Base-by-base conservation (phyloP, 2,329 filamentous ascomycete genomes). In the Colletotrichum cereale region DNA sequence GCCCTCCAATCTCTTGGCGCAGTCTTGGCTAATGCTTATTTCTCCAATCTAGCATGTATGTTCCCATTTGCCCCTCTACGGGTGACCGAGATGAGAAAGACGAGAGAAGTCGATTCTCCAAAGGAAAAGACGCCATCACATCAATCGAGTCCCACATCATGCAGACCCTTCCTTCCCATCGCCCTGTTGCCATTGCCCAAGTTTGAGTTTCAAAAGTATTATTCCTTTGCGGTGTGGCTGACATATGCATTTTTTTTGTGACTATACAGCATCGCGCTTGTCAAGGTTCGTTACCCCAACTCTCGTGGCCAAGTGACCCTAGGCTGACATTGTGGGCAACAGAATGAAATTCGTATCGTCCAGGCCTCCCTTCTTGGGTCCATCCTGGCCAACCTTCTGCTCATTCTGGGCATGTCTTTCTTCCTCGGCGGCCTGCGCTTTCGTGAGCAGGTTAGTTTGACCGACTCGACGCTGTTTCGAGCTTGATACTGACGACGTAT, bases 351-450 rank as follows among this genome's bases (percentile, higher is more conserved):
- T 73, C 91, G 93, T 72, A 96, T 97, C 75, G 95, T 97, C 31
- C 95, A 97, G 82, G 94, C 95, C 18, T 97, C 95, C 0, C 85
- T 97, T 62, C 86, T 98, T 38, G 95, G 95, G 52, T 97, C 94
- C 2, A 97, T 98, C 76, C 84, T 98, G 74, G 92, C 95, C 74
- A 97, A 97, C 78, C 83, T 97, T 67, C 86, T 98, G 31, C 87
- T 97, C 72, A 97, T 97, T 78, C 84, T 98, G 76, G 95, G 95
- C 77, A 97, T 97, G 94, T 91, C 91, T 68, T 97, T 98, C 81
- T 88, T 97, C 63, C 83, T 97, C 31, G 95, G 95, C 78, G 95
- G 95, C 74, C 84, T 97, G 66, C 91, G 94, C 73, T 97, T 90
- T 81, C 92, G 93, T 79, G 95, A 98, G 84, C 95, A 97, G 85